Conservation (phyloP, 164 flowering plant species). For the Stephania japonica region DNA sequence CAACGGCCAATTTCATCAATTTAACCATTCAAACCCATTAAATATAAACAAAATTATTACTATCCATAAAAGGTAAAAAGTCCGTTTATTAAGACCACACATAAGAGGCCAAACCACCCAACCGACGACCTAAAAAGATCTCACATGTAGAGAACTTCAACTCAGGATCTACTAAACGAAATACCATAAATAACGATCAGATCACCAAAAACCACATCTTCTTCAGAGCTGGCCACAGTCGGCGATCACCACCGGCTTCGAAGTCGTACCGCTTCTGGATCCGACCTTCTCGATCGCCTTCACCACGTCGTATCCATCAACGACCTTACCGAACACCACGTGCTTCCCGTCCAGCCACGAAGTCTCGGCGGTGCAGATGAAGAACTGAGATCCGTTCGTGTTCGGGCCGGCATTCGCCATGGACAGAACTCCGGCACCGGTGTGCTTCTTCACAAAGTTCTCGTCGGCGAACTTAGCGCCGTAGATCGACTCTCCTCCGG, state of each 20-base stretch:
- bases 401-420: slow-evolving; percentile 45
- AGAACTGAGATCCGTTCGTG: slow-evolving; percentile 47
- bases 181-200: background rate
- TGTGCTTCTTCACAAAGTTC: slow-evolving; percentile 47
- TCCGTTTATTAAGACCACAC: no score
- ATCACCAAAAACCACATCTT: background rate
- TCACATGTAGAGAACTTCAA: no score
- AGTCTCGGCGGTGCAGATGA: slow-evolving; percentile 37
- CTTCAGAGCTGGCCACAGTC: slow-evolving; percentile 38
- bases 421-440: slow-evolving; percentile 41
- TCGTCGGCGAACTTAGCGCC: slow-evolving; percentile 44
- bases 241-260: slow-evolving; percentile 29
- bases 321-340: slow-evolving; percentile 38
- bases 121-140: no score
- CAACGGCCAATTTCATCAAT: no score
- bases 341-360: slow-evolving; percentile 46
- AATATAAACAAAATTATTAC: no score
- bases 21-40: no score
- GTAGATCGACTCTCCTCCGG: slow-evolving; percentile 46
- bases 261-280: slow-evolving; percentile 19
- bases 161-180: background rate
- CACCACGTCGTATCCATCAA: slow-evolving; percentile 39
- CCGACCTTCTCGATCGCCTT: slow-evolving; percentile 42
- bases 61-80: no score
- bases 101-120: no score